phyloP scores from a whole-genome alignment of 768 basidiomycete genomes.

The Mycena latifolia region DNA sequence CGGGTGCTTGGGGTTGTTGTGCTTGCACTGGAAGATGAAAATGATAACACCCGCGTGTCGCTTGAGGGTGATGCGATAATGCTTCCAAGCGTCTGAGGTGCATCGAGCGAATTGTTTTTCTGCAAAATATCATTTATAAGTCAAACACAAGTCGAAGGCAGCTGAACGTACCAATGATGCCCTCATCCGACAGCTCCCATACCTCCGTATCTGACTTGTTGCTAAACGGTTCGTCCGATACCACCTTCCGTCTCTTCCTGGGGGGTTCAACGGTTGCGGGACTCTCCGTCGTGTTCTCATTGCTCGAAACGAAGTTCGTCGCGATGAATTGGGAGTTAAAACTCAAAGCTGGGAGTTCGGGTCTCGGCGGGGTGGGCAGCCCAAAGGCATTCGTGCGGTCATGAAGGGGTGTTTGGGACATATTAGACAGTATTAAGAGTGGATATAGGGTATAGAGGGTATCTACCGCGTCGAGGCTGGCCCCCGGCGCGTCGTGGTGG shows the following conservation, averaged over 20 bases:
- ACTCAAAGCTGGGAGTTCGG: background rate
- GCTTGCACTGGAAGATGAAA: conserved; percentile 18
- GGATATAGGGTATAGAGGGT: conserved; percentile 2
- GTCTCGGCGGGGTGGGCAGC: conserved; percentile 11
- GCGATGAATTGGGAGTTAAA: conserved; percentile 18
- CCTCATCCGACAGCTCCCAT: conserved; percentile 10
- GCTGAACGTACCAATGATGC: too few species aligned
- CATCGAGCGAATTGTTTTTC: conserved; percentile 11
- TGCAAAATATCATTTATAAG: conserved; percentile 1
- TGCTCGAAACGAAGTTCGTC: background rate
- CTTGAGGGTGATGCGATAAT: conserved; percentile 16
- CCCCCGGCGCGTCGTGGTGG: conserved; percentile 9
- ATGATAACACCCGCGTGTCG: conserved; percentile 8
- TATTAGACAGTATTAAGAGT: too few species aligned
- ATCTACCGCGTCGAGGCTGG: conserved; percentile 15
- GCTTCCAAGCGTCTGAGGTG: conserved; percentile 16
- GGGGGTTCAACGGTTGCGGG: conserved; percentile 15
- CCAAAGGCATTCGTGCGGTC: conserved; percentile 15
- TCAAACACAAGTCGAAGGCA: background rate
- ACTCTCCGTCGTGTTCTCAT: conserved; percentile 6
- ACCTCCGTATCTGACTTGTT: conserved; percentile 16
- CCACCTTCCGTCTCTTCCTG: conserved; percentile 1
- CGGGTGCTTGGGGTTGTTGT: background rate
- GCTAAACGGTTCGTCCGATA: background rate
- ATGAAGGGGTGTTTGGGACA: background rate